Conservation (phyloP, 805 yeast species). For the Tetrapisispora pingtungensis region DNA sequence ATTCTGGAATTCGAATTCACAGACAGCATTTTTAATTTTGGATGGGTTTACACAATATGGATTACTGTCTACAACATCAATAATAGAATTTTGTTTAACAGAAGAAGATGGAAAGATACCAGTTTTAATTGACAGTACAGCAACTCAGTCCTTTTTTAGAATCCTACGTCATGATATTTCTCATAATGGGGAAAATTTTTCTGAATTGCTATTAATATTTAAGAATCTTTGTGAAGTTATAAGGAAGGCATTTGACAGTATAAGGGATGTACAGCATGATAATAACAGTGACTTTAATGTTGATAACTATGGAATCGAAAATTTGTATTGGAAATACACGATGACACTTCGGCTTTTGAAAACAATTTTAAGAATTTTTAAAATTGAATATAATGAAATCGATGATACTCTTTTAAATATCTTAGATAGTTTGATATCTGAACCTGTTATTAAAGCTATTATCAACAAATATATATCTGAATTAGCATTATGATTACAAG, state of each 20-base stretch:
- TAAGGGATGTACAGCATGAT: conserved; percentile 4
- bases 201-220: conserved; percentile 23
- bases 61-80: conserved; percentile 31
- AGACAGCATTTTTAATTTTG: conserved; percentile 46
- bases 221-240: conserved; percentile 18
- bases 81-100: conserved; percentile 34
- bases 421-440: background rate
- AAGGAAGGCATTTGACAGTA: conserved; percentile 5
- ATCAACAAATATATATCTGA: background rate
- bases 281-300: conserved; percentile 13
- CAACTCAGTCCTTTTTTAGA: conserved; percentile 35
- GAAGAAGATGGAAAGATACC: conserved; percentile 19
- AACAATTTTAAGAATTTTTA: conserved; percentile 34
- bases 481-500: background rate
- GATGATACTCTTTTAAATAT: background rate
- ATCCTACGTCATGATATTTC: conserved; percentile 20
- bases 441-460: background rate
- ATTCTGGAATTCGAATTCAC: conserved; percentile 52
- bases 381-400: conserved; percentile 32
- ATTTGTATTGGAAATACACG: conserved; percentile 35
- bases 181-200: conserved; percentile 15
- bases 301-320: conserved; percentile 16
- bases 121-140: conserved; percentile 34
- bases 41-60: conserved; percentile 36
- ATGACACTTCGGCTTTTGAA: conserved; percentile 31